Evolutionary conservation across 2,329 filamentous ascomycete genomes (phyloP).

Genomic region (Claviceps cyperi): DNA sequence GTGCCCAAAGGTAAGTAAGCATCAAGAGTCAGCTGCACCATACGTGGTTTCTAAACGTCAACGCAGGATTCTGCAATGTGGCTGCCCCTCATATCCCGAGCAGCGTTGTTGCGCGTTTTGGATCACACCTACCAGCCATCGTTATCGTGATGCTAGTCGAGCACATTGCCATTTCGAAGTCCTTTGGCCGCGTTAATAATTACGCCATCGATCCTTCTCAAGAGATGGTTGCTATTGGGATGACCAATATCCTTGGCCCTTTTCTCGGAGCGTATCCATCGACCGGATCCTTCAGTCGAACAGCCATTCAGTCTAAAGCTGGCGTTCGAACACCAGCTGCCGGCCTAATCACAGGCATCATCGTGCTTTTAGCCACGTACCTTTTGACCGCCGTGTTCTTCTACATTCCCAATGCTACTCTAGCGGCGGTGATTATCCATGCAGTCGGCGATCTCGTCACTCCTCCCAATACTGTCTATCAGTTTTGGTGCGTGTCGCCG

Average conservation of each 20-base stretch:
- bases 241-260: slow-evolving; percentile 78
- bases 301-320: slow-evolving; percentile 93
- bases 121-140: slow-evolving; percentile 61
- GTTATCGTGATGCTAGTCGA: slow-evolving; percentile 94
- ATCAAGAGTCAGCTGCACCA: neutral
- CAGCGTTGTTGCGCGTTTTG: slow-evolving; percentile 53
- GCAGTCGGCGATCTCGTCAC: slow-evolving; percentile 89
- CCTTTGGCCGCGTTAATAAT: slow-evolving; percentile 89
- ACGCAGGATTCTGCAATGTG: slow-evolving; percentile 60
- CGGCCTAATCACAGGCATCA: slow-evolving; percentile 70
- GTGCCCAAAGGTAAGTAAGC: slow-evolving; percentile 53
- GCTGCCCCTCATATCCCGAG: slow-evolving; percentile 54
- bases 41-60: neutral
- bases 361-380: slow-evolving; percentile 85
- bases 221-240: slow-evolving; percentile 86
- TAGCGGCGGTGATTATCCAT: slow-evolving; percentile 87
- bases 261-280: slow-evolving; percentile 87
- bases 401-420: slow-evolving; percentile 71
- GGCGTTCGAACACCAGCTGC: slow-evolving; percentile 85
- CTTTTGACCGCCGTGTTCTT: slow-evolving; percentile 79
- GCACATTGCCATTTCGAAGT: slow-evolving; percentile 94
- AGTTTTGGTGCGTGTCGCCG: slow-evolving; percentile 89
- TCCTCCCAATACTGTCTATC: slow-evolving; percentile 77
- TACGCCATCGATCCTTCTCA: slow-evolving; percentile 93
- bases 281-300: slow-evolving; percentile 90